Conservation (phyloP, 805 yeast genomes). For the Myxozyma mucilagina region DNA sequence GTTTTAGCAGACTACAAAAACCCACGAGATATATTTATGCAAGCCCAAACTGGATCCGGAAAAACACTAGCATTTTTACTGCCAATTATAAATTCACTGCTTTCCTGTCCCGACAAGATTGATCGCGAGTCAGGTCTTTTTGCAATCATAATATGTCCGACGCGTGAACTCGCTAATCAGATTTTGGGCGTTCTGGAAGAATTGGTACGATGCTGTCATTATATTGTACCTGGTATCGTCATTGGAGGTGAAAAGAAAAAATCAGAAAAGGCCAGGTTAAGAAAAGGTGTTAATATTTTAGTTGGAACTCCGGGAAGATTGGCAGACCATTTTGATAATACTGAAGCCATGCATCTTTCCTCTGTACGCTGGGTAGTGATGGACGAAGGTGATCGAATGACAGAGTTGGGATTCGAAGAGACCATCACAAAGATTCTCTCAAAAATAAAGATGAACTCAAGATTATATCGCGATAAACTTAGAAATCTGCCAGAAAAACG, state of each 20-base stretch:
- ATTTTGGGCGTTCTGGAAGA: constrained; percentile 78
- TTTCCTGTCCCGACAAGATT: constrained; percentile 51
- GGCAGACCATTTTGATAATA: constrained; percentile 91
- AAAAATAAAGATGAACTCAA: constrained; percentile 52
- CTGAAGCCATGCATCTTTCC: constrained; percentile 68
- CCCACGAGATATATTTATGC: constrained; percentile 71
- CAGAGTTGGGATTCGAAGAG: constrained; percentile 96
- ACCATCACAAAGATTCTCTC: constrained; percentile 75
- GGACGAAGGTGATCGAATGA: constrained; percentile 95
- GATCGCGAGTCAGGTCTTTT: constrained; percentile 76
- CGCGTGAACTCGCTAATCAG: constrained; percentile 92
- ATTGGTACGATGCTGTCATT: constrained; percentile 67
- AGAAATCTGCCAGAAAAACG: constrained; percentile 64
- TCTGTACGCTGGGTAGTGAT: constrained; percentile 82
- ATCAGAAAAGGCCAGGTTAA: constrained; percentile 89
- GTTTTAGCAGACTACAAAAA: constrained; percentile 45
- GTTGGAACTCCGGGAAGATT: constrained; percentile 97
- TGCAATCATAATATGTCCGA: constrained; percentile 87
- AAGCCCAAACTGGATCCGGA: constrained; percentile 98
- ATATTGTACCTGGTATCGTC: constrained; percentile 91
- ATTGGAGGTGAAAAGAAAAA: constrained; percentile 99
- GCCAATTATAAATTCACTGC: constrained; percentile 75
- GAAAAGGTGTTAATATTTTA: constrained; percentile 94
- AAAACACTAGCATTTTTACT: constrained; percentile 85
- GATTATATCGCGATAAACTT: constrained; percentile 43